Evolutionary conservation across 2,329 filamentous ascomycete genomes (phyloP).

Genomic region (Cytospora paraplurivora): DNA sequence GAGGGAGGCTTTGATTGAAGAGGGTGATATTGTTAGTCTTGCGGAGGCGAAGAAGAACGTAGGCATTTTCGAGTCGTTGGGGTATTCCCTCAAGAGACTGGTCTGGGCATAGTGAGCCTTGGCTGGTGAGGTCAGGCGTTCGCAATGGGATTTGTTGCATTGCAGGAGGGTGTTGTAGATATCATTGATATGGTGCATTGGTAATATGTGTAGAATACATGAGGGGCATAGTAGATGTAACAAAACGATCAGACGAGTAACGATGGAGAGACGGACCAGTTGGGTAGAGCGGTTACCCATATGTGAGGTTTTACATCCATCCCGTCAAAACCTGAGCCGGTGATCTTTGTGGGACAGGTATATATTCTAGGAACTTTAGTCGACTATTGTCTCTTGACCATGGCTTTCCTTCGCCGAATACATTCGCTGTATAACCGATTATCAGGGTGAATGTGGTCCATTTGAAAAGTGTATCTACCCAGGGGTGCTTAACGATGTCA

Average conservation of each 20-base stretch:
- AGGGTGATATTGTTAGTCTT: conserved; percentile 76
- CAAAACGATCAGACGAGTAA: background rate
- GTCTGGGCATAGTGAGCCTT: conserved; percentile 66
- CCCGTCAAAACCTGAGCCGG: too few relatives aligned
- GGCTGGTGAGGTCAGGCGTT: background rate
- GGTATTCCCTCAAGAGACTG: conserved; percentile 89
- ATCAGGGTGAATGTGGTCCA: too few relatives aligned
- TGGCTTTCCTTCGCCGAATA: too few relatives aligned
- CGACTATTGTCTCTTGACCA: too few relatives aligned
- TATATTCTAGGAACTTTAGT: too few relatives aligned
- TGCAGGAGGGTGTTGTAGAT: background rate
- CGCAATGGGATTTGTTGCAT: background rate
- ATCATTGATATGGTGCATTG: background rate
- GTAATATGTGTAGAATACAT: background rate
- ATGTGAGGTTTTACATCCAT: too few relatives aligned
- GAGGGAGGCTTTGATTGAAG: conserved; percentile 53
- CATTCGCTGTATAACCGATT: too few relatives aligned
- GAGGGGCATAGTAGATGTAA: background rate
- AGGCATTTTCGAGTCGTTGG: conserved; percentile 80
- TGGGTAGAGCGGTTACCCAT: too few relatives aligned
- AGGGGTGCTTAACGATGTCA: too few relatives aligned
- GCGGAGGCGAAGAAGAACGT: conserved; percentile 86
- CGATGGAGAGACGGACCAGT: too few relatives aligned
- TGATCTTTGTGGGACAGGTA: too few relatives aligned
- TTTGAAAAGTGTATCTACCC: too few relatives aligned